Conservation (phyloP, 116 monocot genomes). For the Iris pallida region DNA sequence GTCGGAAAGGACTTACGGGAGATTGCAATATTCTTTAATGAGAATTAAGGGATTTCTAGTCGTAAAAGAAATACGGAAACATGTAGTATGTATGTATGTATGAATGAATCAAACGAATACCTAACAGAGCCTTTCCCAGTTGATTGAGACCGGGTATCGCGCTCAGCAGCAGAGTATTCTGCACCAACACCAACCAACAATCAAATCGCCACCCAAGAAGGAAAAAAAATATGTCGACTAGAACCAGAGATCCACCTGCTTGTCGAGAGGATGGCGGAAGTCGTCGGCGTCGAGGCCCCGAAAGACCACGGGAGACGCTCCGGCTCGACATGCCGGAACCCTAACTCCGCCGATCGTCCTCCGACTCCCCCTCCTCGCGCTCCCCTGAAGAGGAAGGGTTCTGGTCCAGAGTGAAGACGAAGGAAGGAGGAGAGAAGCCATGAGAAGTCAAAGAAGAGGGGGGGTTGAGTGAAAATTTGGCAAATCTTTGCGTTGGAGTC, state of each 20-base stretch:
- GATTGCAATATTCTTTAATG: too few relatives aligned
- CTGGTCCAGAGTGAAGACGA: constrained; percentile 8
- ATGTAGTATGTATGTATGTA: too few relatives aligned
- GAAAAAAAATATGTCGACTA: too few relatives aligned
- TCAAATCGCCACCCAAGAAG: not conserved
- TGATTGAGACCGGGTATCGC: constrained; percentile 79
- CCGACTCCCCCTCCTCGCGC: not conserved
- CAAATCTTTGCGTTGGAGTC: not conserved
- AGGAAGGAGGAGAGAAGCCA: constrained; percentile 29
- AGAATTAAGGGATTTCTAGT: too few relatives aligned
- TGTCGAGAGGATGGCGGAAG: constrained; percentile 77
- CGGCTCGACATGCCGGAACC: constrained; percentile 1
- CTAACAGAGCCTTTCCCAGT: constrained; percentile 74
- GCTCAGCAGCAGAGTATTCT: constrained; percentile 86
- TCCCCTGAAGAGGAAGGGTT: not conserved
- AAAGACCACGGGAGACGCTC: constrained; percentile 27
- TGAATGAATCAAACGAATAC: constrained; percentile 14
- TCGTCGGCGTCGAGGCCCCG: constrained; percentile 69
- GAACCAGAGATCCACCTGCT: constrained; percentile 37
- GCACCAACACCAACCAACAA: constrained; percentile 7
- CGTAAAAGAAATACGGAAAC: too few relatives aligned
- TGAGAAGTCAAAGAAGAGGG: not conserved
- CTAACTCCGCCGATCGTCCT: not conserved
- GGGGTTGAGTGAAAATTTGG: not conserved
- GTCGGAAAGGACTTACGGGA: too few relatives aligned